Evolutionary conservation across 2,329 filamentous ascomycete genomes (phyloP).

Genomic region (Ophiocordyceps polyrhachis-furcata): DNA sequence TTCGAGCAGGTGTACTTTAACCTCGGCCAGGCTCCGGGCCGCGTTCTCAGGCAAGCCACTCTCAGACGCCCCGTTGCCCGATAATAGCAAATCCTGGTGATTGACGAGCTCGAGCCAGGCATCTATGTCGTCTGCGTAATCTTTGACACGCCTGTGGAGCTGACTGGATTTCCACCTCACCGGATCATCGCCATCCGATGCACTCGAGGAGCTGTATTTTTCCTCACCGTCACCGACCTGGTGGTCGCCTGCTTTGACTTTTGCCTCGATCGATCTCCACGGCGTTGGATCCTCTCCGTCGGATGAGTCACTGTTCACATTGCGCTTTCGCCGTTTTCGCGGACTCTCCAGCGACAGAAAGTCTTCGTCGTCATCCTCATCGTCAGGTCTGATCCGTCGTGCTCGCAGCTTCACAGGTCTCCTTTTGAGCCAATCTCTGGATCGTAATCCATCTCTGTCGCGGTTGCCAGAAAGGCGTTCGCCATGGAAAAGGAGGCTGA

Average conservation of each 20-base stretch:
- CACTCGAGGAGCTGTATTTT: conserved; percentile 23
- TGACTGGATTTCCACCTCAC: conserved; percentile 37
- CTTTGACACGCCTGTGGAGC: conserved; percentile 44
- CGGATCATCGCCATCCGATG: conserved; percentile 21
- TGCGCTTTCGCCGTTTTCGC: conserved; percentile 22
- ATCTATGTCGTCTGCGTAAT: conserved; percentile 45
- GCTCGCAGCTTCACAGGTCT: conserved; percentile 21
- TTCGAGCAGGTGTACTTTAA: conserved; percentile 65
- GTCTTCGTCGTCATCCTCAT: conserved; percentile 17
- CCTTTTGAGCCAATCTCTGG: conserved; percentile 18
- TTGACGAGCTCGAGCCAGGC: conserved; percentile 64
- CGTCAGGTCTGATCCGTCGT: conserved; percentile 7
- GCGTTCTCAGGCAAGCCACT: conserved; percentile 38
- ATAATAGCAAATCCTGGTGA: conserved; percentile 54
- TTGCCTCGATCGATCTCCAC: conserved; percentile 48
- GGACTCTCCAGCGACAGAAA: conserved; percentile 27
- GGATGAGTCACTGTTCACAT: conserved; percentile 18
- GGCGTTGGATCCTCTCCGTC: conserved; percentile 29
- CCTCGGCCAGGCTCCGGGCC: conserved; percentile 49
- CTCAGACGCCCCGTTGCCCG: conserved; percentile 23
- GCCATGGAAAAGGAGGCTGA: conserved; percentile 26
- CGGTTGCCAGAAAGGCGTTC: conserved; percentile 11
- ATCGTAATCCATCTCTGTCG: conserved; percentile 29
- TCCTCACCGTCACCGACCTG: conserved; percentile 31
- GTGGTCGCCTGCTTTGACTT: conserved; percentile 29